A percentile compares a stretch with the other conserved stretches of the same genome.
Evolutionary conservation across 768 basidiomycete genomes (phyloP).

Genomic region (Hygrocybe punicea): DNA sequence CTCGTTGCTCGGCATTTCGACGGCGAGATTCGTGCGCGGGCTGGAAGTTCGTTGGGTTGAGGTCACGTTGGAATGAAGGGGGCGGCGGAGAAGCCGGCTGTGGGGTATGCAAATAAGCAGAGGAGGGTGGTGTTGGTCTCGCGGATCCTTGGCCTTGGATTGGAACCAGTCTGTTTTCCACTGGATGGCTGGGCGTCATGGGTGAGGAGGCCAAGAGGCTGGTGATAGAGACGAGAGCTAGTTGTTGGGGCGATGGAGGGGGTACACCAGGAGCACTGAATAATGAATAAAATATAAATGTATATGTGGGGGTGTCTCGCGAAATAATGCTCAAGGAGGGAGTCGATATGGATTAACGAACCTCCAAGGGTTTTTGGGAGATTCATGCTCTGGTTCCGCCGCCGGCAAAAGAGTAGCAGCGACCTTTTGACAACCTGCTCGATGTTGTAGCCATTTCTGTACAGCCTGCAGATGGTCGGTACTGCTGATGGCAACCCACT

Average conservation of each 20-base stretch:
- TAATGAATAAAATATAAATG: not conserved
- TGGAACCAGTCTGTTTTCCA: not conserved
- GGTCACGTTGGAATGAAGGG: conserved; percentile 49
- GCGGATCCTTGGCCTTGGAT: no score
- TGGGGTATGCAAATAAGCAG: conserved; percentile 8
- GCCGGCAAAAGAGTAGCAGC: not conserved
- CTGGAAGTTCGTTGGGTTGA: conserved; percentile 54
- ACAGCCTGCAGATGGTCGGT: conserved; percentile 62
- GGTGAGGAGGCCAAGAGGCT: not conserved
- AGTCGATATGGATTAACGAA: not conserved
- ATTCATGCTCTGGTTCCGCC: not conserved
- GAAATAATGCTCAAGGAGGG: not conserved
- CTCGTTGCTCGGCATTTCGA: conserved; percentile 76
- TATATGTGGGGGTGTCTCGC: no score
- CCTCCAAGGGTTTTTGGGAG: not conserved
- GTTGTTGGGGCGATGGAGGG: conserved; percentile 8
- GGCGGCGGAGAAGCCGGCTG: conserved; percentile 9
- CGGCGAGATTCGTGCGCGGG: conserved; percentile 64
- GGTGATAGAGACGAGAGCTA: conserved; percentile 1
- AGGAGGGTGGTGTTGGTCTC: not conserved
- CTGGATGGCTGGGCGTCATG: not conserved
- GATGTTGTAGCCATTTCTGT: conserved; percentile 64
- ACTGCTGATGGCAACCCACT: conserved; percentile 59
- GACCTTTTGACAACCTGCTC: conserved; percentile 49
- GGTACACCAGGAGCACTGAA: conserved; percentile 1